Evolutionary conservation across 306 rosid genomes (phyloP), one percentile per base, ranked within the genome.

Genomic region (Vigna radiata): DNA sequence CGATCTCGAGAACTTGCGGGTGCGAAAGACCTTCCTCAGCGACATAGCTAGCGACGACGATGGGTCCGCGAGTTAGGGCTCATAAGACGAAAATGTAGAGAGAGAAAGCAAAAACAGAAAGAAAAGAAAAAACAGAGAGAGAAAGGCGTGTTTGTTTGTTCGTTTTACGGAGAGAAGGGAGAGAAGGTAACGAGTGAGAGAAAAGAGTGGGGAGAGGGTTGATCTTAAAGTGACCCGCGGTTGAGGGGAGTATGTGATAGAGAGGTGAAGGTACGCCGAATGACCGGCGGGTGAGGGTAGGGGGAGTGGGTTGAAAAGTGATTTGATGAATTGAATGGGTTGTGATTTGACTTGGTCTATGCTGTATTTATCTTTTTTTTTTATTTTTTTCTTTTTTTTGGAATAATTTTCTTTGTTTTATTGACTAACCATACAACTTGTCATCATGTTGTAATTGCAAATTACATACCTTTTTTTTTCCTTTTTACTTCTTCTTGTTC

Each of bases 1-100:
- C 19, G 97, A 95, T 81, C 59, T 92, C 61, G 99, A 90, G 76
- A 83, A 89, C 69, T 73, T 90, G 60, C 99, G 88, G 7, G 99
- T 90, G 49, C 89, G 90, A 9, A 92, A 86, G 7, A 87, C 87
- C 63, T 68, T 86, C 44, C 85, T 75, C 14, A 95, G 86, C 72
- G 97, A 88, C 97, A 95, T 95, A 54, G 67, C 70, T 46, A 55
- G 29, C 46, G 65, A 5, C 39, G 11, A 48, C 43, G 12, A 49
- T 79, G 79, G 87, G 79, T 78, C 48, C 69, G 55, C 67, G 14
- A 67, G n/a, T 61, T 59, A 81, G 67, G 81, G 78, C 48, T 58
- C 80, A 68, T 59, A 31, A 15, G 43, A 71, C 39, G 80, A 77
- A 72, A 58, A 68, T 25, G 41, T 53, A 58, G 41, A 70, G 61